Conservation (phyloP, 2,329 filamentous ascomycete species). For the Madurella mycetomatis region DNA sequence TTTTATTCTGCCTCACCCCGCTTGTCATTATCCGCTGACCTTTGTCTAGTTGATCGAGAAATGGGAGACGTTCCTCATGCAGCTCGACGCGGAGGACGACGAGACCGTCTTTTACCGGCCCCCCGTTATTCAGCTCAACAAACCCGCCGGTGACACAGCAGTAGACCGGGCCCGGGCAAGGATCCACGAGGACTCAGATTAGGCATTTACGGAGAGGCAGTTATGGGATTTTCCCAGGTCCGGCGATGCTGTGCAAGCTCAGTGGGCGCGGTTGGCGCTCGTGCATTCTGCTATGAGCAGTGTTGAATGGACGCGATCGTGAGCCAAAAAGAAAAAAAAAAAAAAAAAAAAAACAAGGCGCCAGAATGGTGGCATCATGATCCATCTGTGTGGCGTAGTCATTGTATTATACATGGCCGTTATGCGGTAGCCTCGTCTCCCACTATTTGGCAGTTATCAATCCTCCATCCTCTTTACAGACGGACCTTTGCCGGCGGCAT, state of each 20-base stretch:
- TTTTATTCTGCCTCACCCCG: not conserved
- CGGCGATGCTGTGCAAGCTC: not conserved
- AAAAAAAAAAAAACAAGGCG: not conserved
- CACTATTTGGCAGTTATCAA: not conserved
- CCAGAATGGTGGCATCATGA: not conserved
- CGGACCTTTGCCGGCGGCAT: not conserved
- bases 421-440: too few species aligned
- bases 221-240: not conserved
- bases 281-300: not conserved
- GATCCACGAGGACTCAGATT: slow-evolving; percentile 59
- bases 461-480: not conserved
- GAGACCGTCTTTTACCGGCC: slow-evolving; percentile 63
- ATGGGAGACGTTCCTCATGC: slow-evolving; percentile 97
- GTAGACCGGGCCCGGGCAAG: slow-evolving; percentile 56
- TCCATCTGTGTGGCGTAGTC: not conserved
- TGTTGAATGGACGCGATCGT: not conserved
- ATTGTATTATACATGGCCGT: slow-evolving; percentile 28
- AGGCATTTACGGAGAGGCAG: slow-evolving; percentile 25
- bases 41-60: slow-evolving; percentile 64
- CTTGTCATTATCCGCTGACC: slow-evolving; percentile 24
- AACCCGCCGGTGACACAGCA: slow-evolving; percentile 53
- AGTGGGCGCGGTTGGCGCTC: not conserved
- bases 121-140: slow-evolving; percentile 52
- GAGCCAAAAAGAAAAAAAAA: not conserved
- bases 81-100: slow-evolving; percentile 90